Base-by-base conservation (phyloP, 805 yeast species). In the Starmerella scarabaei region DNA sequence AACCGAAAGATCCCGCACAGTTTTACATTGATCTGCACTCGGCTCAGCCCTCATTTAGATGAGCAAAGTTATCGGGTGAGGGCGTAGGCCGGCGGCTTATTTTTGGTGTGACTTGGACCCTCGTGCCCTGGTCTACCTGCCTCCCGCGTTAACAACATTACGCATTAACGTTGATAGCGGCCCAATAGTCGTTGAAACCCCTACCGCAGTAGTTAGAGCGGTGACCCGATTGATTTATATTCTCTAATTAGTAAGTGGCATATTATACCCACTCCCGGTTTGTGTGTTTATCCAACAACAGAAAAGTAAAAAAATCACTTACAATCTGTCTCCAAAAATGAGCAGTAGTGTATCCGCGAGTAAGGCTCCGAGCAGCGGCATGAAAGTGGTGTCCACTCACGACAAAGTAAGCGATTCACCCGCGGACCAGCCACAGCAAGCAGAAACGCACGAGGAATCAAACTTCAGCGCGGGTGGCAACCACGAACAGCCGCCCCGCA, bases 371-470 rank as follows among this genome's bases (percentile, higher is more conserved):
- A 14, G 12, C 18, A 12, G 18, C 20, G 35, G 35, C 5, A 32
- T 32, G 35, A 32, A 32, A 16, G 26, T 32, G 4, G 35, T 32
- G 19, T 32, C 35, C 11, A 32, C 35, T 11, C 35, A 32, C 27
- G 27, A 20, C 16, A 21, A 16, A 9, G 24, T 7, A 4, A n/a
- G 35, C 18, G 35, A 32, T 15, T 9, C 33, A 19, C 21, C 21
- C 11, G 6, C 20, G 21, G 21, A 6, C 6, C 16, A 7, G 7
- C 30, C 30, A 14, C 7, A 11, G n/a, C 30, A n/a, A 11, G n/a
- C n/a, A n/a, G n/a, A n/a, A n/a, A n/a, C n/a, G n/a, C n/a, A n/a
- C n/a, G n/a, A n/a, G n/a, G n/a, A n/a, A n/a, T n/a, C n/a, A n/a
- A n/a, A n/a, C n/a, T 11, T 11, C 26, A 23, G 11, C 11, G 11